phyloP scores from a whole-genome alignment of 2,329 filamentous ascomycete genomes.

The Fusarium udum region DNA sequence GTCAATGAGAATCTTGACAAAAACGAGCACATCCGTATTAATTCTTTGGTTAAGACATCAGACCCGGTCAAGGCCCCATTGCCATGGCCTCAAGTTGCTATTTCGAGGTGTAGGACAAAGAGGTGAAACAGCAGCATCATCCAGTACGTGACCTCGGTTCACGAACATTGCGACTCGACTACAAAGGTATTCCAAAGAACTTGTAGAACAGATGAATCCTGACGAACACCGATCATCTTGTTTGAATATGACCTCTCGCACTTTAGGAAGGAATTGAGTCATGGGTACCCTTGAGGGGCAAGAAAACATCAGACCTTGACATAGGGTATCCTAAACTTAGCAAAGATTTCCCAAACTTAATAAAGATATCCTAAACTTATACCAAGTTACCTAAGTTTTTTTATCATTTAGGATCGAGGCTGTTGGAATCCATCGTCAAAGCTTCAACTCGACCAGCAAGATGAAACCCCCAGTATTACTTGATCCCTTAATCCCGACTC shows the following conservation, averaged over 20 bases:
- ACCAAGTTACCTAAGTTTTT: too few relatives aligned
- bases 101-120: constrained; percentile 14
- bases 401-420: too few relatives aligned
- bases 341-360: too few relatives aligned
- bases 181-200: not conserved
- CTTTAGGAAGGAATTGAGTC: not conserved
- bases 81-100: not conserved
- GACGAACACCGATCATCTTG: rapidly evolving
- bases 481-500: not conserved
- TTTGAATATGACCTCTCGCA: too few relatives aligned
- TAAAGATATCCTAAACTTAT: too few relatives aligned
- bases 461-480: not conserved
- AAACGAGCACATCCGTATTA: rapidly evolving
- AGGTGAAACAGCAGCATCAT: not conserved
- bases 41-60: not conserved
- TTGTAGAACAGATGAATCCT: rapidly evolving
- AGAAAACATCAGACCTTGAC: too few relatives aligned
- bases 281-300: not conserved
- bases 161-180: not conserved
- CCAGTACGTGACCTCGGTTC: not conserved
- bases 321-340: too few relatives aligned
- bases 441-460: not conserved
- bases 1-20: too few relatives aligned
- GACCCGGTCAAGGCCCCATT: not conserved
- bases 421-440: rapidly evolving